Evolutionary conservation across 257 asterid species (phyloP).

Genomic region (Solanum pinnatisectum): DNA sequence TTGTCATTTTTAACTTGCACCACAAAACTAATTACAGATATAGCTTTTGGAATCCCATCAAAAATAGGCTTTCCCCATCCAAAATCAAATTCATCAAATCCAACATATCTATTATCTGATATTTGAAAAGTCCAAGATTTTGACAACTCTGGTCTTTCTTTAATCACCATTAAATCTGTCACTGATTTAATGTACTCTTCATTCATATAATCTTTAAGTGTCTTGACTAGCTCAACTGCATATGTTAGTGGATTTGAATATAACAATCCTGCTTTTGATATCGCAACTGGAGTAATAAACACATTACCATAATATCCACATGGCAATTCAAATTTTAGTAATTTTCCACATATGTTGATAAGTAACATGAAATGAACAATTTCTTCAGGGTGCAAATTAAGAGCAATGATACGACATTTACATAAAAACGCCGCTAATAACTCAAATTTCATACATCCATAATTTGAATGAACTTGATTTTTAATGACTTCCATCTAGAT

Average conservation of each 20-base stretch:
- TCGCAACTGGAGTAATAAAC: too few relatives aligned
- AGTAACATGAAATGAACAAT: too few relatives aligned
- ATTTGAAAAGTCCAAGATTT: background rate
- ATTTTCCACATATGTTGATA: too few relatives aligned
- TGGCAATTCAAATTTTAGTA: too few relatives aligned
- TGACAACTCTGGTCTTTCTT: background rate
- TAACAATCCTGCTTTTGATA: too few relatives aligned
- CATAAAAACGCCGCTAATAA: background rate
- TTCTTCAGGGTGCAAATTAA: too few relatives aligned
- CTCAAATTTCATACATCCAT: background rate
- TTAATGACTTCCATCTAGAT: constrained; percentile 1
- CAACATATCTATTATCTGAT: background rate
- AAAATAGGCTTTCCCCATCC: constrained; percentile 1
- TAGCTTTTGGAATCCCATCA: background rate
- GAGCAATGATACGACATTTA: too few relatives aligned
- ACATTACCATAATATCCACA: too few relatives aligned
- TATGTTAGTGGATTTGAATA: too few relatives aligned
- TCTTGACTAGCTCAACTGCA: background rate
- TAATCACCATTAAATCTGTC: background rate
- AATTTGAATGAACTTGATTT: background rate
- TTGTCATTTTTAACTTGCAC: background rate
- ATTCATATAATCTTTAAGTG: background rate
- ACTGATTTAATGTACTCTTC: constrained; percentile 5
- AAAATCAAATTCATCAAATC: background rate
- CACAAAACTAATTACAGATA: background rate